Evolutionary conservation across 495 filamentous ascomycete genomes (phyloP).

Genomic region (Penicillium egyptiacum): DNA sequence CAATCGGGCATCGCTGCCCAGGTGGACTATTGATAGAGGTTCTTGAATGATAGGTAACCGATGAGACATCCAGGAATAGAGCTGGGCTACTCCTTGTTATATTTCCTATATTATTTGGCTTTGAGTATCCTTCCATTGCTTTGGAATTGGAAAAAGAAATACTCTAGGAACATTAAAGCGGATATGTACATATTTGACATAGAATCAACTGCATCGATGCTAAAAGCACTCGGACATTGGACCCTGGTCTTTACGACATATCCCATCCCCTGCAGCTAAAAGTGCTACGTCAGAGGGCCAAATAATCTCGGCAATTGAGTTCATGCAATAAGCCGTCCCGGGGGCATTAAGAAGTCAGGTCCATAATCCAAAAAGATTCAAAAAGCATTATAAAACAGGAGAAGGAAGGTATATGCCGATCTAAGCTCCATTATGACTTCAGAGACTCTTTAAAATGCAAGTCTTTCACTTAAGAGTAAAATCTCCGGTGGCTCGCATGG

Average conservation of each 20-base stretch:
- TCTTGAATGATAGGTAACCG: background rate
- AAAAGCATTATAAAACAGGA: no score
- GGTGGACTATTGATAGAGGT: background rate
- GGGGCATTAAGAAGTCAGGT: background rate
- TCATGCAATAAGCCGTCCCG: conserved; percentile 14
- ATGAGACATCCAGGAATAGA: no score
- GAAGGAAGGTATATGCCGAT: background rate
- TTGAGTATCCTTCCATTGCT: background rate
- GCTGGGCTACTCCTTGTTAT: background rate
- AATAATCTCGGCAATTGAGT: background rate
- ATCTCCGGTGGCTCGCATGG: background rate
- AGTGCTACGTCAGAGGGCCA: background rate
- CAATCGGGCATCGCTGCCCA: background rate
- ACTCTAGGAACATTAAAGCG: background rate
- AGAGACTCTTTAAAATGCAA: background rate
- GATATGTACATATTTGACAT: background rate
- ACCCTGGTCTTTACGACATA: background rate
- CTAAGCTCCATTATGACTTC: background rate
- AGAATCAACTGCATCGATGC: background rate
- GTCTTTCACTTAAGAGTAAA: background rate
- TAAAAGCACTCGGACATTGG: background rate
- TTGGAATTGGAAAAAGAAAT: background rate
- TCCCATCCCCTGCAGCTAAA: background rate
- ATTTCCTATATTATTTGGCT: background rate
- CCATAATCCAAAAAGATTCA: no score